Conservation (phyloP, 2,329 filamentous ascomycete species). For the Thyridium curvatum region DNA sequence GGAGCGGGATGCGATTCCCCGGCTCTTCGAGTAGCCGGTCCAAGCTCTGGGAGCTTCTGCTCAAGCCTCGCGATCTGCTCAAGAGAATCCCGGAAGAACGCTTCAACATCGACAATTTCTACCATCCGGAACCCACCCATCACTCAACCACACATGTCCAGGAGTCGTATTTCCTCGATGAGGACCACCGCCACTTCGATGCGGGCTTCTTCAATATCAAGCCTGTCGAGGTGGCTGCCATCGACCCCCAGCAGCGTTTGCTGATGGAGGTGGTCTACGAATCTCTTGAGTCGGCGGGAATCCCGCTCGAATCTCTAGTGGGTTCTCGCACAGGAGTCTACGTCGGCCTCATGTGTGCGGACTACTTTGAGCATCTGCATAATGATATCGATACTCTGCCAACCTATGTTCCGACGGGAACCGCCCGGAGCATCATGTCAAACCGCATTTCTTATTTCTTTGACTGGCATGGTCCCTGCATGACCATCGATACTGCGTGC, state of each 20-base stretch:
- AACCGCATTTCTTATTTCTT: conserved; percentile 25
- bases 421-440: not conserved
- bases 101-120: conserved; percentile 1
- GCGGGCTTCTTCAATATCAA: conserved; percentile 3
- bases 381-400: conserved; percentile 13
- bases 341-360: conserved; percentile 11
- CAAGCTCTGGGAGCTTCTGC: conserved; percentile 5
- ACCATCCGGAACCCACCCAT: conserved; percentile 1
- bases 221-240: conserved; percentile 3
- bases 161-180: conserved; percentile 14
- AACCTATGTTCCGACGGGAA: not conserved
- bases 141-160: conserved; percentile 20
- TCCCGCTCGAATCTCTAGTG: too few species aligned
- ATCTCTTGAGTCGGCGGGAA: not conserved
- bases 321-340: too few species aligned
- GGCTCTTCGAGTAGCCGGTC: not conserved
- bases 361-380: conserved; percentile 16
- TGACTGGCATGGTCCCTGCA: conserved; percentile 24
- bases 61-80: conserved; percentile 2
- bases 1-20: conserved; percentile 1
- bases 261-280: conserved; percentile 2
- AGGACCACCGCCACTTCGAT: conserved; percentile 1
- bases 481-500: conserved; percentile 28
- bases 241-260: conserved; percentile 2
- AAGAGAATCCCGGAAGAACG: not conserved